Evolutionary conservation across 352 stramenopile genomes (phyloP).

Genomic region (Phytophthora meadii): DNA sequence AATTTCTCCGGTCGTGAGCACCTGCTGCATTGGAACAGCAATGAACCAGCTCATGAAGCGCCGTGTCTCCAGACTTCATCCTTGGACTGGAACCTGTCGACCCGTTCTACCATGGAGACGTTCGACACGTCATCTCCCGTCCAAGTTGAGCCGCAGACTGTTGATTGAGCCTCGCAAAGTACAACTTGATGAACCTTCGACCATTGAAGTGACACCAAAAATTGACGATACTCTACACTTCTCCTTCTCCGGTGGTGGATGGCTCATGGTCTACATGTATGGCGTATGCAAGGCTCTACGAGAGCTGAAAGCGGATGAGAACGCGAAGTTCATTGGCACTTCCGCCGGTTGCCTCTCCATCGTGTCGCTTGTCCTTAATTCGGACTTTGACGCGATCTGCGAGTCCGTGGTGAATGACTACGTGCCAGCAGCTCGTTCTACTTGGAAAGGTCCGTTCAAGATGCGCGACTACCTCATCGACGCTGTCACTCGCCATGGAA

Average conservation of each 20-base stretch:
- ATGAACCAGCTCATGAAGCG: conserved; percentile 15
- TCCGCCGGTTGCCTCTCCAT: conserved; percentile 53
- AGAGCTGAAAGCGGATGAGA: conserved; percentile 44
- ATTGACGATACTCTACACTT: conserved; percentile 30
- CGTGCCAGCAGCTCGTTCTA: conserved; percentile 39
- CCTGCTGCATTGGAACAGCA: conserved; percentile 19
- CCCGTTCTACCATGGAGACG: conserved; percentile 16
- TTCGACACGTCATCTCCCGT: conserved; percentile 2
- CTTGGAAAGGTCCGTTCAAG: conserved; percentile 41
- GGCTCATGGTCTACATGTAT: conserved; percentile 70
- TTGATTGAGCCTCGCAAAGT: conserved; percentile 8
- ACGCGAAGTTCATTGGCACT: conserved; percentile 50
- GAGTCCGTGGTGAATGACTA: conserved; percentile 51
- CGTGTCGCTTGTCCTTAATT: conserved; percentile 45
- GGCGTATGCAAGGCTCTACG: conserved; percentile 66
- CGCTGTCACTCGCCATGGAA: conserved; percentile 37
- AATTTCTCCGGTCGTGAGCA: conserved; percentile 17
- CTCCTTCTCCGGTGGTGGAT: conserved; percentile 60
- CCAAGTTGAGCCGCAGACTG: conserved; percentile 14
- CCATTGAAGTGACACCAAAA: background rate
- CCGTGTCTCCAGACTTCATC: conserved; percentile 5
- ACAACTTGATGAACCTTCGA: background rate
- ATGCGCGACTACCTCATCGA: conserved; percentile 64
- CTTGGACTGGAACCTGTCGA: conserved; percentile 5
- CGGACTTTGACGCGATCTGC: conserved; percentile 56